phyloP scores from a whole-genome alignment of 2,329 filamentous ascomycete genomes.

The Daldinia sp. region DNA sequence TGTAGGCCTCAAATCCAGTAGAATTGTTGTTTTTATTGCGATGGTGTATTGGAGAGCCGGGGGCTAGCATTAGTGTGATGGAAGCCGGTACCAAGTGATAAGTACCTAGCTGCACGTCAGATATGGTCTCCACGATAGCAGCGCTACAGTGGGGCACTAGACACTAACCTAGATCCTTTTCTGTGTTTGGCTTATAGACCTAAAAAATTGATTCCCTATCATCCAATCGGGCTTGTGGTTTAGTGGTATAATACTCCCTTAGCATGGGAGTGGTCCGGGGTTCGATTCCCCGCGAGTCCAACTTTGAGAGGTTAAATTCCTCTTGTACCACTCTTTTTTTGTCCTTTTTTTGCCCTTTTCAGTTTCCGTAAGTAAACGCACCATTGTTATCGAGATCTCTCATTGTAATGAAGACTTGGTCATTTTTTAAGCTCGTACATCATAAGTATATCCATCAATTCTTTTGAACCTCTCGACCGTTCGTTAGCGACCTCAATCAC shows the following conservation, averaged over 20 bases:
- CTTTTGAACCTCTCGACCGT: background rate
- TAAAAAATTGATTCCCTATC: background rate
- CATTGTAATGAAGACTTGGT: too few species aligned
- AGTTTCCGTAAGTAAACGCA: background rate
- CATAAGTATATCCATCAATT: background rate
- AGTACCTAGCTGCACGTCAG: background rate
- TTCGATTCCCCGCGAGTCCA: slow-evolving; percentile 59
- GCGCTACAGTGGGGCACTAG: background rate
- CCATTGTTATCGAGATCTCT: too few species aligned
- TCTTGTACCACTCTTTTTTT: slow-evolving; percentile 26
- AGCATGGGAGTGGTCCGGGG: slow-evolving; percentile 55
- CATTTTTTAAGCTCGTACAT: too few species aligned
- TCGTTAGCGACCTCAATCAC: background rate
- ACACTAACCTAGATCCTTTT: background rate
- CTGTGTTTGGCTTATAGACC: background rate
- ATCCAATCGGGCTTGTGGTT: slow-evolving; percentile 36
- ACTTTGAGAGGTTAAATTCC: slow-evolving; percentile 31
- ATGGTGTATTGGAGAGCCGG: background rate
- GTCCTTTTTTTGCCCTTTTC: background rate
- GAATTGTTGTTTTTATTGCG: too few species aligned
- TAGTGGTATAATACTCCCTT: slow-evolving; percentile 41
- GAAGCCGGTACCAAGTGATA: background rate
- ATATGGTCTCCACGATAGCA: too few species aligned
- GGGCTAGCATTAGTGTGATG: background rate
- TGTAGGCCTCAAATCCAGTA: too few species aligned